Evolutionary conservation across 176 grass and related monocot genomes (phyloP).

Genomic region (Triticum urartu): DNA sequence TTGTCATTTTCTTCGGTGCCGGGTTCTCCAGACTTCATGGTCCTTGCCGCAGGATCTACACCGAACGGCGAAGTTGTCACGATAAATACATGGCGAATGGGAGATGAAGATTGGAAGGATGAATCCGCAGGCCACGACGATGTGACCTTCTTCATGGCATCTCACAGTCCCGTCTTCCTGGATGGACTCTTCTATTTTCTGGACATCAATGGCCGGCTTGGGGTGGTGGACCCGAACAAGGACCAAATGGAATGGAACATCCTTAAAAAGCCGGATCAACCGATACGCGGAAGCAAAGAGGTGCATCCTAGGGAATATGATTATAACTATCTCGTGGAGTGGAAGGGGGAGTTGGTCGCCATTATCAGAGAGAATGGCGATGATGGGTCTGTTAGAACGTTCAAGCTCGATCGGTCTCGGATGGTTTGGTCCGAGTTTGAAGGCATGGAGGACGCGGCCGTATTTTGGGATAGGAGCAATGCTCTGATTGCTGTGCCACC

Average conservation of each 20-base stretch:
- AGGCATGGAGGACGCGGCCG: background rate
- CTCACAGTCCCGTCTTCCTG: background rate
- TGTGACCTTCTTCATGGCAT: background rate
- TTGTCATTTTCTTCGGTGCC: background rate
- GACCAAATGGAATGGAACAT: conserved; percentile 1
- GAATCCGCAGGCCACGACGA: background rate
- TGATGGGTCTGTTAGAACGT: background rate
- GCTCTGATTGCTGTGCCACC: background rate
- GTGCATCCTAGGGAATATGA: background rate
- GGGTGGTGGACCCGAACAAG: background rate
- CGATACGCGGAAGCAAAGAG: background rate
- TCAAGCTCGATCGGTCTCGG: background rate
- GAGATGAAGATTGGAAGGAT: background rate
- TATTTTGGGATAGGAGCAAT: background rate
- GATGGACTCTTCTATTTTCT: background rate
- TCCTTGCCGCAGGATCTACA: background rate
- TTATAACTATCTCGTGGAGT: conserved; percentile 24
- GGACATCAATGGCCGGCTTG: conserved; percentile 1
- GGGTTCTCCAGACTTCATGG: background rate
- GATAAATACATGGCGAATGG: background rate
- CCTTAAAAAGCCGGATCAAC: background rate
- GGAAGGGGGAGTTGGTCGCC: conserved; percentile 13
- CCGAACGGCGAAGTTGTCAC: background rate
- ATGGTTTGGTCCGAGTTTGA: background rate
- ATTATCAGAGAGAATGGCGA: background rate